Evolutionary conservation across 495 filamentous ascomycete genomes (phyloP), one percentile per base, ranked within the genome.

Genomic region (Friedmanniomyces simplex): DNA sequence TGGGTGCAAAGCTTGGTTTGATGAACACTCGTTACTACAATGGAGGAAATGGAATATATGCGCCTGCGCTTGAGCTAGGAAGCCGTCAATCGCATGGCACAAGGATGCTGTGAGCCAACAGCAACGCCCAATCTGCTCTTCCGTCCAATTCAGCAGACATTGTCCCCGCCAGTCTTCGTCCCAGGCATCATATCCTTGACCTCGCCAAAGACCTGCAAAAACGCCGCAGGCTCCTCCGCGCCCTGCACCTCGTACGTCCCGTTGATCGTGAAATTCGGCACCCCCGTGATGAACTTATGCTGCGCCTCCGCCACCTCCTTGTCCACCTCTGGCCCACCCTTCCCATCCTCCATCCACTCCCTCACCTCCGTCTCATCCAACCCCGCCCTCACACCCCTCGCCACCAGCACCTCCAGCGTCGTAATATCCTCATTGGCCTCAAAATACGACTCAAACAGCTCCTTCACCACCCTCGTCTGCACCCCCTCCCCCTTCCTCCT

Each of bases 401-500:
- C 73, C 7, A 76, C 54, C 62, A 93, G 68, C 16, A 82, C 75
- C 5, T 73, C 77, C 30, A 73, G 72, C 56, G 78, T 79, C 0
- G 86, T 91, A 57, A 93, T 86, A 62, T 94, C 88, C 64, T 79
- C 76, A 64, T 85, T 83, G 16, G 85, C 77, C 69, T 94, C 86
- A 54, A 91, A 89, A 62, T 91, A 89, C 6, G 77, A 75, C 21
- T 71, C 73, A 69, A 94, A 90, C 7, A 95, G 67, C 52, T 82
- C 74, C 61, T 84, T 79, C 0, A 88, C 78, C 22, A 89, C 77
- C 20, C 75, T 73, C 6, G 79, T 83, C 79, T 89, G 82, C 20
- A 80, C 49, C 5, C 72, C 73, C 37, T 71, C 65, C 13, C 74
- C 73, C 60, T 82, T 81, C 30, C 77, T 73, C 55, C 81, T 83